Percentiles rank a stretch among this genome's conserved stretches.
These are phyloP conservation scores for Melampsora occidentalis DNA, from an alignment of 1,284 basidiomycete species.

Conservation along the genomic window DNA sequence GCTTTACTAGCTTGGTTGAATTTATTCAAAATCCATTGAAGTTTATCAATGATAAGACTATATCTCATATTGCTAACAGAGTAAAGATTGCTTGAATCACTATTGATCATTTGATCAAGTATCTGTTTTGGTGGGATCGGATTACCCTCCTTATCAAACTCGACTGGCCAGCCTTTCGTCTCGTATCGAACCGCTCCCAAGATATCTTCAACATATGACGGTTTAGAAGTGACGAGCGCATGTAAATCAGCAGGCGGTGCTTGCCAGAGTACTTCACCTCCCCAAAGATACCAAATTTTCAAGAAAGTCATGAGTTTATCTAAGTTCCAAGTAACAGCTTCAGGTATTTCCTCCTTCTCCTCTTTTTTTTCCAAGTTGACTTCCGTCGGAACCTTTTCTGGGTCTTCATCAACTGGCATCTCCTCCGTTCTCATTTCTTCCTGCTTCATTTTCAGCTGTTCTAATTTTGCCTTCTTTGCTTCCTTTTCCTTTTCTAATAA, in stretches of 20 bases:
- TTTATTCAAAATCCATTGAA: not conserved
- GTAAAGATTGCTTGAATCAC: slow-evolving; percentile 1
- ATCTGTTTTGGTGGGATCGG: not conserved
- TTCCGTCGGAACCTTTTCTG: too few relatives aligned
- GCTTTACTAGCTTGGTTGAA: not conserved
- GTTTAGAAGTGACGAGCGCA: not conserved
- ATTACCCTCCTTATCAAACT: slow-evolving; percentile 1
- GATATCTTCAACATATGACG: not conserved
- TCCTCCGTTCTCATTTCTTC: too few relatives aligned
- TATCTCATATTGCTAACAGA: not conserved
- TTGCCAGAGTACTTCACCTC: slow-evolving; percentile 4
- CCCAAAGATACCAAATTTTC: slow-evolving; percentile 5
- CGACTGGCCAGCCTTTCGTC: not conserved
- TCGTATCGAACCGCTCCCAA: slow-evolving; percentile 1
- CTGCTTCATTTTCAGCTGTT: not conserved
- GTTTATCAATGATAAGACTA: not conserved
- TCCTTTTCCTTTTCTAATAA: not conserved
- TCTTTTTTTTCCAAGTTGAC: too few relatives aligned
- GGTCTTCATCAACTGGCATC: too few relatives aligned
- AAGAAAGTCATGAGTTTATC: not conserved
- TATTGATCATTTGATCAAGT: slow-evolving; percentile 2
- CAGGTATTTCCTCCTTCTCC: not conserved
- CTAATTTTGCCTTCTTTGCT: not conserved
- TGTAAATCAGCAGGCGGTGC: not conserved
- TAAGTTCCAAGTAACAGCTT: not conserved